phyloP scores from a whole-genome alignment of 1,139 yeast genomes.

The Blastobotrys aristatus region DNA sequence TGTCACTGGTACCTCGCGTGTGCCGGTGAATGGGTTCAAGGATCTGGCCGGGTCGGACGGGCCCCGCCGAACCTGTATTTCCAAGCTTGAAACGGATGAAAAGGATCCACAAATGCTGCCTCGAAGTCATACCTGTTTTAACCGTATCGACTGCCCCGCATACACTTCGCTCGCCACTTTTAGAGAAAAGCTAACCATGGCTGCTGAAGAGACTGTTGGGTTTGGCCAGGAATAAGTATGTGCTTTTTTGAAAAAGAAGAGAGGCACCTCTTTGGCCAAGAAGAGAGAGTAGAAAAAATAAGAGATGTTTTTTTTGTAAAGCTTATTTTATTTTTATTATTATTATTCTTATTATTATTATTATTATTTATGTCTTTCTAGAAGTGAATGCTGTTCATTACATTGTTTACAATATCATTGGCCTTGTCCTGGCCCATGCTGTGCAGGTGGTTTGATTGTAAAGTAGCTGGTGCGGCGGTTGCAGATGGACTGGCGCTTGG shows the following conservation, averaged over 20 bases:
- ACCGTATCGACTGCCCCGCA: constrained; percentile 87
- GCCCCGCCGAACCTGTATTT: constrained; percentile 96
- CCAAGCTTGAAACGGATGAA: constrained; percentile 66
- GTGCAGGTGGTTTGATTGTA: background rate
- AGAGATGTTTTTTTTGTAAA: no score
- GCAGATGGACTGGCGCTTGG: no score
- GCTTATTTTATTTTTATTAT: background rate
- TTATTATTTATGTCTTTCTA: background rate
- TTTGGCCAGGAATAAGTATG: constrained; percentile 98
- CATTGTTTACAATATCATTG: background rate
- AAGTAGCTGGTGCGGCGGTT: background rate
- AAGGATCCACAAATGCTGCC: constrained; percentile 84
- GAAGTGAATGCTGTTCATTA: no score
- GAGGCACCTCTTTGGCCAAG: background rate
- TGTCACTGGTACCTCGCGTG: constrained; percentile 97
- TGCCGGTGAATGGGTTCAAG: constrained; percentile 97
- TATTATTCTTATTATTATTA: background rate
- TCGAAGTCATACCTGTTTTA: constrained; percentile 92
- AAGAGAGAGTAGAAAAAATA: no score
- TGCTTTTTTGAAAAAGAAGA: constrained; percentile 19
- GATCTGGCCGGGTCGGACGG: constrained; percentile 98
- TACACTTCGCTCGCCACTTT: constrained; percentile 69
- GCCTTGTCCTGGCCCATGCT: background rate
- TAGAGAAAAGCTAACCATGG: constrained; percentile 75
- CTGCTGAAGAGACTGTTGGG: constrained; percentile 92